Conservation (phyloP, 176 grass and related monocot species). For the Oryza meridionalis region DNA sequence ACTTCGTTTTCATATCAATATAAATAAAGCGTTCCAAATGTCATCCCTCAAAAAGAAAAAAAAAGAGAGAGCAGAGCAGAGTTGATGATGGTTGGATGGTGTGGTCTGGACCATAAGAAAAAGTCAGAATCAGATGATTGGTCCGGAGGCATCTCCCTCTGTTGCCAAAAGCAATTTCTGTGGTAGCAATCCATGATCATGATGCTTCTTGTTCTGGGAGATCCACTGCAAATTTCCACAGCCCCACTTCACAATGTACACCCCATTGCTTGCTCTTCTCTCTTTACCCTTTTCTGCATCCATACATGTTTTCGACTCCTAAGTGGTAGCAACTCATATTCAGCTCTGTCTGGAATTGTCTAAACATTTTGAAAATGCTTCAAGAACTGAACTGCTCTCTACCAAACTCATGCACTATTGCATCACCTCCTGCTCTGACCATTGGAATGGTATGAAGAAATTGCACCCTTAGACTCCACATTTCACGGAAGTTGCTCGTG, state of each 20-base stretch:
- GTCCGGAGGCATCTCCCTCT: background rate
- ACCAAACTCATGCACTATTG: background rate
- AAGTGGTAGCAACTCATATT: background rate
- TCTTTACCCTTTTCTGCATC: background rate
- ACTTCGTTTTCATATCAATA: too few species aligned
- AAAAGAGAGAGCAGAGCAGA: background rate
- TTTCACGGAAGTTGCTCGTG: too few species aligned
- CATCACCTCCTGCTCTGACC: background rate
- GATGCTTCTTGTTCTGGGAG: background rate
- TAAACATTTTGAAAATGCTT: background rate
- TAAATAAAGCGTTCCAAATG: too few species aligned
- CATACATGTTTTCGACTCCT: background rate
- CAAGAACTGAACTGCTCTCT: background rate
- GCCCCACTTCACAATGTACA: background rate
- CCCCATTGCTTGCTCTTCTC: background rate
- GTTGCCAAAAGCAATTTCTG: background rate
- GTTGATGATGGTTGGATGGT: background rate
- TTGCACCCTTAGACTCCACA: background rate
- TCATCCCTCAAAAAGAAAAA: too few species aligned
- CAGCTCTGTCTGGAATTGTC: background rate
- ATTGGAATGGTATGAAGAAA: background rate
- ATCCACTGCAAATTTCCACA: background rate
- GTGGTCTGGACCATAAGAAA: background rate
- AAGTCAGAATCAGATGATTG: constrained; percentile 23
- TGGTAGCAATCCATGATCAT: background rate